Evolutionary conservation across 176 grass and related monocot species (phyloP).

Genomic region (Oryza glaberrima): DNA sequence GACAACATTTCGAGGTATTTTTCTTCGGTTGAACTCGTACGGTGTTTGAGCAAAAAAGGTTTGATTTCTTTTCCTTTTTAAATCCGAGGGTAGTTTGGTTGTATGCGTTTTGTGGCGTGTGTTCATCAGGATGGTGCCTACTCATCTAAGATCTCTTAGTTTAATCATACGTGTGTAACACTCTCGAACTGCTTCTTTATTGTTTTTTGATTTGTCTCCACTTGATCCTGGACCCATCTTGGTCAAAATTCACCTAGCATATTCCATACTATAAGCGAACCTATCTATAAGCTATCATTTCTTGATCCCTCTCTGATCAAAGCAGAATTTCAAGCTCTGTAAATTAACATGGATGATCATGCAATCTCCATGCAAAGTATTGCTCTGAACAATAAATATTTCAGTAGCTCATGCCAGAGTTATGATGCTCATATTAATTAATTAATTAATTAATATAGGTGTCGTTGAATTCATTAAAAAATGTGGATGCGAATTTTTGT

Average conservation of each 20-base stretch:
- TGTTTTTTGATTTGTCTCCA: constrained; percentile 14
- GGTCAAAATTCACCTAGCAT: neutral
- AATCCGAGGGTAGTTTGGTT: neutral
- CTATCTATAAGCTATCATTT: constrained; percentile 6
- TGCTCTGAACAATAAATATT: neutral
- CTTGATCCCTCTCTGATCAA: constrained; percentile 28
- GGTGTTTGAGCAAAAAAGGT: too few species aligned
- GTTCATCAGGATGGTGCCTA: neutral
- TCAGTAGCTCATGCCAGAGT: neutral
- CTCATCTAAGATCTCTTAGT: constrained; percentile 8
- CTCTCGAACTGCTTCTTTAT: neutral
- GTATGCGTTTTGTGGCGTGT: neutral
- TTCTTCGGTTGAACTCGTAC: neutral
- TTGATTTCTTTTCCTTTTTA: neutral
- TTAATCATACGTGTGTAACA: constrained; percentile 23
- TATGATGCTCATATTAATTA: neutral
- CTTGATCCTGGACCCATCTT: neutral
- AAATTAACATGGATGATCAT: neutral
- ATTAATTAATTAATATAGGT: neutral
- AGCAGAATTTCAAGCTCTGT: constrained; percentile 23
- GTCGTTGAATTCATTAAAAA: neutral
- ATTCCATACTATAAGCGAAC: constrained; percentile 6
- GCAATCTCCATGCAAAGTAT: neutral
- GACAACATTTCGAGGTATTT: constrained; percentile 25
- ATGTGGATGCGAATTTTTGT: neutral